Conservation (phyloP, 2,329 filamentous ascomycete genomes). For the Pyrenophora seminiperda region DNA sequence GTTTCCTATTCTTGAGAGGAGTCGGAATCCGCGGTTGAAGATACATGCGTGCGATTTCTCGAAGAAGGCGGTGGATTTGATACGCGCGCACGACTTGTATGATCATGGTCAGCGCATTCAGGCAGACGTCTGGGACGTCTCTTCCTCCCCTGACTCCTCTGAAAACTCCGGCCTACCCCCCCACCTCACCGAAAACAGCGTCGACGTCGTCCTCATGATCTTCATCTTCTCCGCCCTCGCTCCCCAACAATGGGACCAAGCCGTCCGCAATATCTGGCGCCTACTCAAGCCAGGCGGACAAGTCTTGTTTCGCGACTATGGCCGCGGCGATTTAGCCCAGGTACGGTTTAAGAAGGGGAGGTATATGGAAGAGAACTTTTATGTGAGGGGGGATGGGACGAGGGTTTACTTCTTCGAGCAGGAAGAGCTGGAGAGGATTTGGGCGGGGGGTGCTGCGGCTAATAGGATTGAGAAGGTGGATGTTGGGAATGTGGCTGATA, state of each 20-base stretch:
- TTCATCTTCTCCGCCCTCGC: constrained; percentile 96
- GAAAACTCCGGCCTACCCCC: constrained; percentile 68
- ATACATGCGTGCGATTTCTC: constrained; percentile 97
- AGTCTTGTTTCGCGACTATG: constrained; percentile 95
- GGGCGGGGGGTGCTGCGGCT: constrained; percentile 53
- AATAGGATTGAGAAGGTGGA: neutral
- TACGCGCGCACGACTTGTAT: constrained; percentile 80
- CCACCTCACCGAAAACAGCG: constrained; percentile 74
- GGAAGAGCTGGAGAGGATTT: constrained; percentile 79
- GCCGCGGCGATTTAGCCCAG: constrained; percentile 91
- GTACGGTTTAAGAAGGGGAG: constrained; percentile 95
- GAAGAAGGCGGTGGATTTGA: constrained; percentile 91
- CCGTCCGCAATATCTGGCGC: constrained; percentile 78
- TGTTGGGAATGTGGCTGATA: constrained; percentile 7
- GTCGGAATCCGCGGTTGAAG: constrained; percentile 79
- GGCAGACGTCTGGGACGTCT: constrained; percentile 94
- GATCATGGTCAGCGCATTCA: constrained; percentile 71
- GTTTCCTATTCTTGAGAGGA: constrained; percentile 84
- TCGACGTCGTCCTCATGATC: constrained; percentile 91
- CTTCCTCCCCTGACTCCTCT: constrained; percentile 54
- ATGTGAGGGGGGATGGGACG: constrained; percentile 92
- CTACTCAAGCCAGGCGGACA: constrained; percentile 91
- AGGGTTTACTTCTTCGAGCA: constrained; percentile 96
- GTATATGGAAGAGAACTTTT: constrained; percentile 96
- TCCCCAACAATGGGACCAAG: constrained; percentile 81